A percentile compares a stretch with the other conserved stretches of the same genome.
Conservation (phyloP, 148 eudicot species). For the Camellia lanceoleosa region DNA sequence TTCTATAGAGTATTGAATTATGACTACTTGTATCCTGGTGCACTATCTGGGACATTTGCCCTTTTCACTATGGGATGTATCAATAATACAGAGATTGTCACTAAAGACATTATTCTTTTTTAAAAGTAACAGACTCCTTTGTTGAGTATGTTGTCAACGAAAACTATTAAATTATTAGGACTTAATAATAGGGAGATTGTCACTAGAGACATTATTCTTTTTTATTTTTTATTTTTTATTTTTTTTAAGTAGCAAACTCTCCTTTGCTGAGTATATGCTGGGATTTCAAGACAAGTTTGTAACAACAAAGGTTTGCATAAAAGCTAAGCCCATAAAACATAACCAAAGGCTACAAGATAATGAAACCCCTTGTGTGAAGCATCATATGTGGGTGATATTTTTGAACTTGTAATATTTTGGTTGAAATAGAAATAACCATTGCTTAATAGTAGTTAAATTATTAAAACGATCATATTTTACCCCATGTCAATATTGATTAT, state of each 20-base stretch:
- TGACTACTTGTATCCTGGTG: not conserved
- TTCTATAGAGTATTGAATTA: not conserved
- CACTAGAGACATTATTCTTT: not conserved
- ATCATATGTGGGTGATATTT: not conserved
- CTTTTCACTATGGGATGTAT: too few species aligned
- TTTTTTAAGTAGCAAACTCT: not conserved
- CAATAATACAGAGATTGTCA: too few species aligned
- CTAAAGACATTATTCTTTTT: too few species aligned
- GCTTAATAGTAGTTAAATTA: not conserved
- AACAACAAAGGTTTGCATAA: not conserved
- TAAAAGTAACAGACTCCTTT: too few species aligned
- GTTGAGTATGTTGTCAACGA: not conserved
- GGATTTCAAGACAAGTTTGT: not conserved
- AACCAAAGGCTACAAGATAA: not conserved
- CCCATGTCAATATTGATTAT: not conserved
- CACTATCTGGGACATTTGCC: not conserved
- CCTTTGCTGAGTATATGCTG: not conserved
- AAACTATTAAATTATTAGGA: not conserved
- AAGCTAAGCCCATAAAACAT: not conserved
- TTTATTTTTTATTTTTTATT: not conserved
- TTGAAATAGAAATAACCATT: not conserved
- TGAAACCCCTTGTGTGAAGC: not conserved
- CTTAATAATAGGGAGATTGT: not conserved
- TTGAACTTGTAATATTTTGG: not conserved
- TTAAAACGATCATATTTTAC: not conserved